These are phyloP conservation scores for Candida coleopterorum DNA, from an alignment of 805 yeast genomes.

Conservation along the genomic window DNA sequence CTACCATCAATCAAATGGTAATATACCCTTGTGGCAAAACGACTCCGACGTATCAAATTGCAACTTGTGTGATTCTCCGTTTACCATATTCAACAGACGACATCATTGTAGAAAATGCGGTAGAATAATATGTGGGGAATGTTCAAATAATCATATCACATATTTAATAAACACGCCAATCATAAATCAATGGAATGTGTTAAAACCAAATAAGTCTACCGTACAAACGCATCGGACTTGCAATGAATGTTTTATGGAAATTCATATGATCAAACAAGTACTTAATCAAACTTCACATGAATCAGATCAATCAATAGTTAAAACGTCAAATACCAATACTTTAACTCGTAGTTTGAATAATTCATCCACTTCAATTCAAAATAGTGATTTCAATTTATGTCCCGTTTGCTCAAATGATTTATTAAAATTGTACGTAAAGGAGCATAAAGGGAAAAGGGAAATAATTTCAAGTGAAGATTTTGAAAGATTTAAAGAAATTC, in stretches of 20 bases:
- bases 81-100: conserved; percentile 61
- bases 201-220: conserved; percentile 38
- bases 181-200: conserved; percentile 40
- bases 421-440: conserved; percentile 16
- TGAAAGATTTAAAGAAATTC: conserved; percentile 50
- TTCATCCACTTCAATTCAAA: conserved; percentile 3
- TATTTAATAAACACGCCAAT: conserved; percentile 59
- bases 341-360: conserved; percentile 1
- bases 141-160: conserved; percentile 50
- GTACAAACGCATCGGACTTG: conserved; percentile 63
- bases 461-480: conserved; percentile 18
- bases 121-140: conserved; percentile 64
- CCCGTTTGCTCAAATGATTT: conserved; percentile 38
- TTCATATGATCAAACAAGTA: conserved; percentile 45
- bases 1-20: not conserved
- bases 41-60: conserved; percentile 54
- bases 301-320: conserved; percentile 14
- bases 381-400: conserved; percentile 32
- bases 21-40: conserved; percentile 54
- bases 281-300: conserved; percentile 11
- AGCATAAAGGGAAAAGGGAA: conserved; percentile 10
- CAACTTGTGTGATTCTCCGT: conserved; percentile 47
- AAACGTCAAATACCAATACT: conserved; percentile 9
- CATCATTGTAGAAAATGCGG: conserved; percentile 89
- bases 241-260: conserved; percentile 63